phyloP scores from a whole-genome alignment of 2,329 filamentous ascomycete genomes.

The Xylariaceae sp. region DNA sequence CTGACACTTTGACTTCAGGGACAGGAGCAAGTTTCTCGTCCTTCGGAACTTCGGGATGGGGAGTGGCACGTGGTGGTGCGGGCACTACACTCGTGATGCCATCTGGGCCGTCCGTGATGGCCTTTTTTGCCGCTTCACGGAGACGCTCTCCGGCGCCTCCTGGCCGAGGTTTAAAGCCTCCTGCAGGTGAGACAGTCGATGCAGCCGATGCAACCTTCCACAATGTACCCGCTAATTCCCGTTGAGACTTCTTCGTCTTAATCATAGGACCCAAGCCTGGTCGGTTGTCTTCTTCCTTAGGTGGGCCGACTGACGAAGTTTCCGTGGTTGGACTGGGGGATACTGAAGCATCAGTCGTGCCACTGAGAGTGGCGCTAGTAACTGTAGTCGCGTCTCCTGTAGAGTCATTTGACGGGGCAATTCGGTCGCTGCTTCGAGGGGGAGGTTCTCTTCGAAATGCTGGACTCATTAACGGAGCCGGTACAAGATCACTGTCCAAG shows the following conservation, averaged over 20 bases:
- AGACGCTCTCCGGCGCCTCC: conserved; percentile 82
- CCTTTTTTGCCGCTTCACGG: conserved; percentile 54
- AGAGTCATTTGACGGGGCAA: conserved; percentile 42
- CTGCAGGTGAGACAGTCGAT: conserved; percentile 59
- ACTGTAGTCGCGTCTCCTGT: conserved; percentile 20
- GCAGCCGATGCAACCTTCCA: conserved; percentile 70
- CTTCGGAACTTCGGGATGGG: conserved; percentile 34
- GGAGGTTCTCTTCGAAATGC: conserved; percentile 44
- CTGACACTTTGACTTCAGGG: conserved; percentile 56
- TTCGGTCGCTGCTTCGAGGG: conserved; percentile 48
- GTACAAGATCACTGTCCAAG: conserved; percentile 50
- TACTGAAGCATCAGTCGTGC: conserved; percentile 20
- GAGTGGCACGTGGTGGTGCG: conserved; percentile 56
- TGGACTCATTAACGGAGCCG: conserved; percentile 53
- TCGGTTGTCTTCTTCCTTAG: conserved; percentile 40
- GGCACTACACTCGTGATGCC: conserved; percentile 86
- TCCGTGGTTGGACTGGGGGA: conserved; percentile 27
- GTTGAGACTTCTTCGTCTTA: conserved; percentile 66
- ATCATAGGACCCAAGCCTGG: conserved; percentile 89
- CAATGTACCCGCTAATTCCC: conserved; percentile 69
- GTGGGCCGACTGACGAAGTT: conserved; percentile 28
- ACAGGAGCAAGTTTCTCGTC: conserved; percentile 36
- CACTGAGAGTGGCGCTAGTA: conserved; percentile 16
- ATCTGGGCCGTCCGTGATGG: conserved; percentile 65
- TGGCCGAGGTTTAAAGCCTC: conserved; percentile 75